These are phyloP conservation scores for Sutorius eximius DNA, from an alignment of 1,284 basidiomycete genomes.

Conservation along the genomic window DNA sequence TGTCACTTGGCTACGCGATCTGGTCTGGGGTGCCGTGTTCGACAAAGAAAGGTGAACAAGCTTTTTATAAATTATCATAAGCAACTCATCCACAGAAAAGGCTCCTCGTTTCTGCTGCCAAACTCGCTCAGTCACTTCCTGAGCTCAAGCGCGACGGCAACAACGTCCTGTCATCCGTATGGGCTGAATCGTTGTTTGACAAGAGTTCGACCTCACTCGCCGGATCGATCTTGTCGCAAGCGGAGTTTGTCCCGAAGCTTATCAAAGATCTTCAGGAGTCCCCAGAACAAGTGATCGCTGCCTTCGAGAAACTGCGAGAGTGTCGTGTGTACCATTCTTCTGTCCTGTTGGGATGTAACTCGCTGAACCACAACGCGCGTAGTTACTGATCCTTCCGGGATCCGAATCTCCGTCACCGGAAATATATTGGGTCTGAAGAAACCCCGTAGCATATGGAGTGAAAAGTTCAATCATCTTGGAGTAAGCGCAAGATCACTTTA, in stretches of 20 bases:
- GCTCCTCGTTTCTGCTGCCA: conserved; percentile 83
- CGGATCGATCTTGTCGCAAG: conserved; percentile 71
- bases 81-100: conserved; percentile 41
- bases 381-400: conserved; percentile 80
- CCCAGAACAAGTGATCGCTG: conserved; percentile 70
- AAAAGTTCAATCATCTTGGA: conserved; percentile 66
- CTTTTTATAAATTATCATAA: neutral
- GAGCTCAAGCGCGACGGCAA: conserved; percentile 90
- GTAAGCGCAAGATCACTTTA: conserved; percentile 28
- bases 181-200: conserved; percentile 68
- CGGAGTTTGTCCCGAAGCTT: conserved; percentile 80
- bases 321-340: conserved; percentile 50
- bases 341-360: neutral
- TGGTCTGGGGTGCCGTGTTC: conserved; percentile 84
- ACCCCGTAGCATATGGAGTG: conserved; percentile 73
- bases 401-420: conserved; percentile 88
- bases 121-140: conserved; percentile 90
- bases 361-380: conserved; percentile 6
- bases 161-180: conserved; percentile 76
- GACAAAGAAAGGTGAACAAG: conserved; percentile 72
- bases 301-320: conserved; percentile 73
- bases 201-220: conserved; percentile 75
- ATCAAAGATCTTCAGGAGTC: conserved; percentile 72
- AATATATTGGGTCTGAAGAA: conserved; percentile 73
- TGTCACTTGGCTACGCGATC: conserved; percentile 86